Conservation (phyloP, 164 flowering plant genomes). For the Cinnamomum micranthum region DNA sequence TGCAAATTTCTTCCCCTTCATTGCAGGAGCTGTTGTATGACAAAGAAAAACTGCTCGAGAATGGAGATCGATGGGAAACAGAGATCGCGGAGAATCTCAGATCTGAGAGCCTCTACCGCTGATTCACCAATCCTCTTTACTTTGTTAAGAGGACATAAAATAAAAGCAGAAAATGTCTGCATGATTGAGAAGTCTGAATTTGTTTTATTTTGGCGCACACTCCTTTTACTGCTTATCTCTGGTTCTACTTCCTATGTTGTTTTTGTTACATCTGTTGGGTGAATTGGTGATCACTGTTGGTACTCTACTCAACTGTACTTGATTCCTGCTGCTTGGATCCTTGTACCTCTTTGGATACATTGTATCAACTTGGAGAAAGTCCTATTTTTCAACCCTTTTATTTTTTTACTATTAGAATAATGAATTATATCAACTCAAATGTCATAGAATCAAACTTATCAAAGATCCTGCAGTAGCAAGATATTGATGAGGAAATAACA, state of each 20-base stretch:
- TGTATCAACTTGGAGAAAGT: no score
- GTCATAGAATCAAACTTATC: no score
- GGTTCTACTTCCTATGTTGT: neutral
- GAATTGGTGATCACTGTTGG: no score
- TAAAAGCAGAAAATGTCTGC: neutral
- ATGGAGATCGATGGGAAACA: conserved; percentile 99
- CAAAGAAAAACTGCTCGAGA: conserved; percentile 96
- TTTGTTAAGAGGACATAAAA: neutral
- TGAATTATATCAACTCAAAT: no score
- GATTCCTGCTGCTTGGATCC: no score
- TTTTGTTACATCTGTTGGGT: no score
- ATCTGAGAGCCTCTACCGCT: conserved; percentile 93
- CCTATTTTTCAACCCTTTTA: no score
- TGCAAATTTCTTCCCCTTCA: neutral
- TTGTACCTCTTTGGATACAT: no score
- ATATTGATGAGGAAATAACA: no score
- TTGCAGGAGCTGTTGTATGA: conserved; percentile 90
- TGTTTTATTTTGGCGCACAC: neutral
- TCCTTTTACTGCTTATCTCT: neutral
- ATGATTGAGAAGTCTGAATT: neutral
- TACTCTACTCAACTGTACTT: no score
- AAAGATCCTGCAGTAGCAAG: no score
- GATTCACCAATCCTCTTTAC: conserved; percentile 10
- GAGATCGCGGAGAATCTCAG: conserved; percentile 98
- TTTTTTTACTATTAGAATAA: no score